These are phyloP conservation scores for Trichophyton equinum DNA, from an alignment of 2,329 filamentous ascomycete genomes.

Conservation along the genomic window DNA sequence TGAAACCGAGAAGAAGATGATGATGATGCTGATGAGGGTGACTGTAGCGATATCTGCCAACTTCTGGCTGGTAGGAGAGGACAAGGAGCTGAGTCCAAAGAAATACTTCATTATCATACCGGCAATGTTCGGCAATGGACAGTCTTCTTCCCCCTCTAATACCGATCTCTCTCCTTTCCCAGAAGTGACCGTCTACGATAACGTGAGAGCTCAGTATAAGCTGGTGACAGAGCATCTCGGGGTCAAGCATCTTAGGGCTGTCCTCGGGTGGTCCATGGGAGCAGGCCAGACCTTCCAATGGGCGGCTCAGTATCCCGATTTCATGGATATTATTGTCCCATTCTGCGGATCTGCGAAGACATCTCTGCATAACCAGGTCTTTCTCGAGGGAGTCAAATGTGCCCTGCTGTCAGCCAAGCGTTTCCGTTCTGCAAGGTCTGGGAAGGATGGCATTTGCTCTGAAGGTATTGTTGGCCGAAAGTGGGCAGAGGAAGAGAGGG, in stretches of 20 bases:
- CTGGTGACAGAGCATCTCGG: constrained; percentile 53
- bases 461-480: constrained; percentile 26
- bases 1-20: no score
- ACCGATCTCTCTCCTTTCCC: constrained; percentile 47
- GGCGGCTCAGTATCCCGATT: constrained; percentile 50
- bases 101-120: constrained; percentile 58
- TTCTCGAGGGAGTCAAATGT: constrained; percentile 52
- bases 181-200: constrained; percentile 53
- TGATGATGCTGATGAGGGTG: background rate
- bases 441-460: constrained; percentile 32
- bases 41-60: constrained; percentile 51
- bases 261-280: constrained; percentile 61
- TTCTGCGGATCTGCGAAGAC: constrained; percentile 56
- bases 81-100: constrained; percentile 51
- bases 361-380: constrained; percentile 54
- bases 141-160: constrained; percentile 57
- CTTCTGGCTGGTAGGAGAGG: constrained; percentile 57
- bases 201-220: constrained; percentile 53
- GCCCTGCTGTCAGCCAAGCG: constrained; percentile 47
- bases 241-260: constrained; percentile 47
- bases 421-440: constrained; percentile 40
- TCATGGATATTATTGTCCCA: constrained; percentile 52
- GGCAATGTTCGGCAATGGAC: constrained; percentile 56
- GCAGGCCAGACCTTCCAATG: constrained; percentile 55
- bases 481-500: constrained; percentile 44